A percentile compares a stretch with the other conserved stretches of the same genome.
These are phyloP conservation scores for Crucibulum laeve DNA, from an alignment of 768 basidiomycete genomes.

Conservation along the genomic window DNA sequence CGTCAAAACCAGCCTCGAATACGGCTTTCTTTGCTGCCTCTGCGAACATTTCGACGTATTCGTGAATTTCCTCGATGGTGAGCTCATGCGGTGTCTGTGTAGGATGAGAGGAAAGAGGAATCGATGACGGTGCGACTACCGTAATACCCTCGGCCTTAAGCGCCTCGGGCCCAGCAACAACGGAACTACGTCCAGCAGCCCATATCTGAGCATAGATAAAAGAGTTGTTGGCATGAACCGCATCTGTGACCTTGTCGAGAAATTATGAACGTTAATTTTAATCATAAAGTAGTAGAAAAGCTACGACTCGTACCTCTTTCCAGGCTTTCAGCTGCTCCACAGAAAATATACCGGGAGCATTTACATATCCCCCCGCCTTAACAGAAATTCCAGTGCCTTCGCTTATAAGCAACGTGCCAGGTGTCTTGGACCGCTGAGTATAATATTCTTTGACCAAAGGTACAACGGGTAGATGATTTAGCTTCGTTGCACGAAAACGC, in stretches of 20 bases:
- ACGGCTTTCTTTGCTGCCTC: slow-evolving; percentile 37
- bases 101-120: neutral
- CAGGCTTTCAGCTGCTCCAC: slow-evolving; percentile 33
- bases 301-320: slow-evolving; percentile 37
- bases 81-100: slow-evolving; percentile 12
- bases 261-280: slow-evolving; percentile 25
- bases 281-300: neutral
- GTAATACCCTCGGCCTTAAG: neutral
- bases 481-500: neutral
- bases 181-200: neutral
- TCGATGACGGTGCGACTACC: slow-evolving; percentile 1
- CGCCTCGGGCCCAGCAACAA: neutral
- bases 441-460: slow-evolving; percentile 26
- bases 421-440: slow-evolving; percentile 24
- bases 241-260: slow-evolving; percentile 25
- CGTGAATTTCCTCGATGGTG: slow-evolving; percentile 32
- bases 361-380: slow-evolving; percentile 26
- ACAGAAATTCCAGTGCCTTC: slow-evolving; percentile 29
- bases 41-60: slow-evolving; percentile 35
- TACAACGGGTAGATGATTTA: neutral
- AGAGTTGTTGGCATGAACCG: slow-evolving; percentile 1
- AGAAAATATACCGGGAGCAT: slow-evolving; percentile 38
- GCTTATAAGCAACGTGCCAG: slow-evolving; percentile 28
- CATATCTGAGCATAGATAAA: neutral
- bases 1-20: slow-evolving; percentile 43